Conservation (phyloP, 169 alveolate species). For the Sarcocystis neurona region DNA sequence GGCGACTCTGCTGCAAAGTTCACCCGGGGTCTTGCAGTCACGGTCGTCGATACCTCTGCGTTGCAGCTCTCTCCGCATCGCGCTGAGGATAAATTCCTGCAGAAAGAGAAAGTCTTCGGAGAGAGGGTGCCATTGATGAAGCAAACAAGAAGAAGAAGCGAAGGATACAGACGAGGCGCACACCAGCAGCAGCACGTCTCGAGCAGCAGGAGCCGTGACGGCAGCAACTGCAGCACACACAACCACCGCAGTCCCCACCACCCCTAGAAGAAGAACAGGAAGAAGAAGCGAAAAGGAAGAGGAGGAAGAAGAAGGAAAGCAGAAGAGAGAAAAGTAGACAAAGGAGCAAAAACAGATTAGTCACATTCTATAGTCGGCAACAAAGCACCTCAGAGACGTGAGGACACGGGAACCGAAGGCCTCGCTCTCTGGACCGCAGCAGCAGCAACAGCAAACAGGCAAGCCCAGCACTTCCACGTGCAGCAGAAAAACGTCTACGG, state of each 20-base stretch:
- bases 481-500: not conserved
- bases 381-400: not conserved
- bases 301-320: too few relatives aligned
- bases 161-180: not conserved
- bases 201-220: not conserved
- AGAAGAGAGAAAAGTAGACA: too few relatives aligned
- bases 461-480: not conserved
- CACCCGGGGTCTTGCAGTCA: constrained; percentile 17
- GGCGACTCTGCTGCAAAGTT: constrained; percentile 30
- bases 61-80: constrained; percentile 14
- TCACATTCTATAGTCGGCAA: not conserved
- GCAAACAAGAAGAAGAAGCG: not conserved
- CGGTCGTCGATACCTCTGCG: constrained; percentile 22
- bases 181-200: not conserved
- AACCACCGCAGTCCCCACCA: not conserved
- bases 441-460: not conserved
- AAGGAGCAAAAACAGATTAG: too few relatives aligned
- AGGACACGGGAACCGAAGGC: not conserved
- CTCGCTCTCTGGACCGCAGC: not conserved
- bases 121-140: not conserved
- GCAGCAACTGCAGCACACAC: not conserved
- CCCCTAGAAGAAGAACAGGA: too few relatives aligned
- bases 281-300: too few relatives aligned
- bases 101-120: not conserved
- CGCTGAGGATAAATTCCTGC: constrained; percentile 16